Percentiles rank a stretch among this genome's conserved stretches.
These are phyloP conservation scores for Datisca glomerata DNA, from an alignment of 306 rosid genomes.

Conservation along the genomic window DNA sequence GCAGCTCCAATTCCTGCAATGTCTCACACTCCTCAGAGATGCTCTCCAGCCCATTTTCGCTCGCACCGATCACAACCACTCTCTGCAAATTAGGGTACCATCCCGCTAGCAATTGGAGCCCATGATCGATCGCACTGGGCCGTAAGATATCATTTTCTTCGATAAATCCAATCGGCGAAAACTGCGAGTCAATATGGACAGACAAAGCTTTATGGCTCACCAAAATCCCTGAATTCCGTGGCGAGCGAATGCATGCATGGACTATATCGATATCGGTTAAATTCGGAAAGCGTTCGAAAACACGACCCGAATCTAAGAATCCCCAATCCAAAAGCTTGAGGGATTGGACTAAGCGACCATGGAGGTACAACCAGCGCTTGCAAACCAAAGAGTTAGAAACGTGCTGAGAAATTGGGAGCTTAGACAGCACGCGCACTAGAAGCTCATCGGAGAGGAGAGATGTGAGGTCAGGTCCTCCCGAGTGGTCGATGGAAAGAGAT, in stretches of 20 bases:
- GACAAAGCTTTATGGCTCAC: slow-evolving; percentile 36
- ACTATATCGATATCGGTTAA: slow-evolving; percentile 55
- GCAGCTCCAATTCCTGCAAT: slow-evolving; percentile 75
- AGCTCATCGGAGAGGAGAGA: slow-evolving; percentile 44
- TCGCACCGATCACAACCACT: slow-evolving; percentile 48
- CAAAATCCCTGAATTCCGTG: slow-evolving; percentile 39
- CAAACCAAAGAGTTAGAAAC: slow-evolving; percentile 55
- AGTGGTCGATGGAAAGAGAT: not conserved
- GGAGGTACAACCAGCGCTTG: slow-evolving; percentile 81
- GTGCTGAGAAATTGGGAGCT: slow-evolving; percentile 37
- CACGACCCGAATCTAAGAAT: slow-evolving; percentile 74
- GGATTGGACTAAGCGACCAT: slow-evolving; percentile 55
- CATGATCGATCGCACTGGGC: slow-evolving; percentile 44
- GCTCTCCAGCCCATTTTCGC: slow-evolving; percentile 49
- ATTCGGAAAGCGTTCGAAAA: slow-evolving; percentile 60
- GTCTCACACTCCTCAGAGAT: slow-evolving; percentile 65
- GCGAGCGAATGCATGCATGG: slow-evolving; percentile 26
- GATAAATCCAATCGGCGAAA: slow-evolving; percentile 28
- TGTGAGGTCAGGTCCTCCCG: slow-evolving; percentile 7
- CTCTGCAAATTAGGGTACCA: slow-evolving; percentile 50
- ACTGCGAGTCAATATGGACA: slow-evolving; percentile 37
- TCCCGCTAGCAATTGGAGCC: slow-evolving; percentile 33
- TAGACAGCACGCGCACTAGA: slow-evolving; percentile 50
- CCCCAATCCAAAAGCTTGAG: slow-evolving; percentile 58
- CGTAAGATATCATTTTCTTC: slow-evolving; percentile 36